These are phyloP conservation scores for Coemansia sp. DNA, from an alignment of 192 early-diverging fungal genomes.

Conservation along the genomic window DNA sequence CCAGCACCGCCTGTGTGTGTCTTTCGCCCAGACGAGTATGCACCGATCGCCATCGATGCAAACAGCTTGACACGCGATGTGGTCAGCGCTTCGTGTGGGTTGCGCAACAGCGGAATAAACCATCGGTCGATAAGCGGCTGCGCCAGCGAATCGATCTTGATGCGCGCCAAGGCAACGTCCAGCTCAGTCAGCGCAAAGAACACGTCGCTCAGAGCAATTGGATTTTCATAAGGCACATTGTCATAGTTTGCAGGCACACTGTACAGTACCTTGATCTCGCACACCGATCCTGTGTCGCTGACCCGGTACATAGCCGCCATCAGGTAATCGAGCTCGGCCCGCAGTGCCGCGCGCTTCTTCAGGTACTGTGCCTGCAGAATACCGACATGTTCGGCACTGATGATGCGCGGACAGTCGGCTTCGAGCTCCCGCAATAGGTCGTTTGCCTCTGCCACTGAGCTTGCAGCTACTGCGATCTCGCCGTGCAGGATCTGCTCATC, in stretches of 20 bases:
- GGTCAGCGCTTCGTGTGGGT: slow-evolving; percentile 24
- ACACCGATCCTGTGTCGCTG: slow-evolving; percentile 10
- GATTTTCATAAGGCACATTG: slow-evolving; percentile 45
- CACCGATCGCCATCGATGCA: slow-evolving; percentile 42
- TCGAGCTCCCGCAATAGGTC: slow-evolving; percentile 30
- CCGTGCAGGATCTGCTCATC: slow-evolving; percentile 46
- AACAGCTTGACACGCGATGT: slow-evolving; percentile 21
- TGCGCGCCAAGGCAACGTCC: slow-evolving; percentile 28
- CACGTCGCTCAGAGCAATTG: slow-evolving; percentile 39
- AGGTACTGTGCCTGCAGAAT: slow-evolving; percentile 25
- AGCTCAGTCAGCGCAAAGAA: slow-evolving; percentile 47
- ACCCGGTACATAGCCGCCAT: slow-evolving; percentile 25
- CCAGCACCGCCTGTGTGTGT: not conserved
- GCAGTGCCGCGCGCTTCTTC: slow-evolving; percentile 31
- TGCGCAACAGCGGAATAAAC: slow-evolving; percentile 36
- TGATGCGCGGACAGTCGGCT: slow-evolving; percentile 6
- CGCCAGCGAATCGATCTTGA: slow-evolving; percentile 21
- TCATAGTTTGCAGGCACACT: slow-evolving; percentile 30
- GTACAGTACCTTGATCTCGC: slow-evolving; percentile 29
- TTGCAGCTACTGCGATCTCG: slow-evolving; percentile 43
- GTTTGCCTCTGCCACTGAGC: slow-evolving; percentile 37
- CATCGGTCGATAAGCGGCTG: slow-evolving; percentile 22
- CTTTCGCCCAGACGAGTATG: slow-evolving; percentile 13
- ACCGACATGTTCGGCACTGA: slow-evolving; percentile 6
- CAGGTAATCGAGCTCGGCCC: slow-evolving; percentile 45